Evolutionary conservation across 768 basidiomycete genomes (phyloP).

Genomic region (Tylopilus plumbeoviolaceoides): DNA sequence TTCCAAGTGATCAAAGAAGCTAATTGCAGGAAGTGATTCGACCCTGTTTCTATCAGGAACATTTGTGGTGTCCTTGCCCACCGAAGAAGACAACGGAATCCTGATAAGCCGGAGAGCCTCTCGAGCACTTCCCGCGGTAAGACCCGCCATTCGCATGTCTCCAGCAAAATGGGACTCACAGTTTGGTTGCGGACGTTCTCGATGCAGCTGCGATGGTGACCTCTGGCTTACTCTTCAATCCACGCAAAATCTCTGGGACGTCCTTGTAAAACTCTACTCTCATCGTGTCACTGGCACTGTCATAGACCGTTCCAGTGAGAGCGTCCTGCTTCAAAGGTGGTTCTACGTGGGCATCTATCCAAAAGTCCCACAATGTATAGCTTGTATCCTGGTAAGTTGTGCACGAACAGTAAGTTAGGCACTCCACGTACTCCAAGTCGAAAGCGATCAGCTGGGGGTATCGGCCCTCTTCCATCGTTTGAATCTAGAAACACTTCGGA

Average conservation of each 20-base stretch:
- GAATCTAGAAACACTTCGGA: neutral
- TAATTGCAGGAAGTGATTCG: conserved; percentile 43
- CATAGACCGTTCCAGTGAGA: conserved; percentile 19
- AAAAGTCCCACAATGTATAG: conserved; percentile 83
- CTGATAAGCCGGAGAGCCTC: conserved; percentile 66
- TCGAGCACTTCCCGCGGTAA: conserved; percentile 50
- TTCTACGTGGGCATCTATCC: conserved; percentile 78
- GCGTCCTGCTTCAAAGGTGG: conserved; percentile 51
- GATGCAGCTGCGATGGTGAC: conserved; percentile 70
- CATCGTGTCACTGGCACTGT: conserved; percentile 16
- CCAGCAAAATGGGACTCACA: conserved; percentile 43
- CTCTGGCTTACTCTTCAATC: conserved; percentile 40
- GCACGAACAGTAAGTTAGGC: conserved; percentile 2
- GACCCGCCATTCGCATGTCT: neutral
- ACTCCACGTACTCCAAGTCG: conserved; percentile 64
- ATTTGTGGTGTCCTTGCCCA: conserved; percentile 23
- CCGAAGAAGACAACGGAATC: conserved; percentile 39
- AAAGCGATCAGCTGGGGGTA: conserved; percentile 71
- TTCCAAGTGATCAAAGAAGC: conserved; percentile 67
- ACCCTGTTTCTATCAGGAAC: conserved; percentile 8
- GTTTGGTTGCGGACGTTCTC: conserved; percentile 59
- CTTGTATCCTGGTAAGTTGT: conserved; percentile 34
- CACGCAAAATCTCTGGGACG: conserved; percentile 68
- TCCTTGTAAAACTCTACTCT: conserved; percentile 70
- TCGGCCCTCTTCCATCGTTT: conserved; percentile 20